Conservation (phyloP, 2,329 filamentous ascomycete genomes). For the Penicillium vulpinum region DNA sequence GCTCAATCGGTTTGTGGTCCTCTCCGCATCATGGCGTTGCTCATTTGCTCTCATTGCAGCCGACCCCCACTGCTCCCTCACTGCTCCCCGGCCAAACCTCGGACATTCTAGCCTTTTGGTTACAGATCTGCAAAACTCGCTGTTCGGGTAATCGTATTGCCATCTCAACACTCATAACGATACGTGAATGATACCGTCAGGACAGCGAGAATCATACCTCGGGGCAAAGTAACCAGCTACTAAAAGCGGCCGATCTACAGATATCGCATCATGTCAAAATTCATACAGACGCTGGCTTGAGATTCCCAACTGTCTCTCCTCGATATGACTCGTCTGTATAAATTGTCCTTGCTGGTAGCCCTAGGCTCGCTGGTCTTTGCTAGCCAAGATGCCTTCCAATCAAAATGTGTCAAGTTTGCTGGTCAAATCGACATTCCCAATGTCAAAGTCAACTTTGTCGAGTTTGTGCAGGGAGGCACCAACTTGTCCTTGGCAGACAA, state of each 20-base stretch:
- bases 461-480: slow-evolving; percentile 39
- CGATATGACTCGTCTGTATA: slow-evolving; percentile 14
- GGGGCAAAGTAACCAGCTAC: not conserved
- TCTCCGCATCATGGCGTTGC: not conserved
- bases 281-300: too few relatives aligned
- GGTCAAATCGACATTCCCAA: slow-evolving; percentile 30
- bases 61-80: not conserved
- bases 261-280: not conserved
- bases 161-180: not conserved
- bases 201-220: not conserved
- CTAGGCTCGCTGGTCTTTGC: slow-evolving; percentile 24
- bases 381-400: slow-evolving; percentile 27
- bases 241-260: not conserved
- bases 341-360: slow-evolving; percentile 16
- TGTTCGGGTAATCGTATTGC: not conserved
- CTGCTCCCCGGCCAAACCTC: not conserved
- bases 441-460: slow-evolving; percentile 33
- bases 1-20: not conserved
- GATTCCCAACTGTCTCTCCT: not conserved
- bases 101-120: not conserved
- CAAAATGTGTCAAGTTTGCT: slow-evolving; percentile 28
- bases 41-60: not conserved
- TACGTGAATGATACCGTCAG: not conserved
- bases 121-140: not conserved
- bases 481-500: slow-evolving; percentile 43